phyloP scores from a whole-genome alignment of 2,329 filamentous ascomycete genomes.

The Trematosphaeria pertusa region DNA sequence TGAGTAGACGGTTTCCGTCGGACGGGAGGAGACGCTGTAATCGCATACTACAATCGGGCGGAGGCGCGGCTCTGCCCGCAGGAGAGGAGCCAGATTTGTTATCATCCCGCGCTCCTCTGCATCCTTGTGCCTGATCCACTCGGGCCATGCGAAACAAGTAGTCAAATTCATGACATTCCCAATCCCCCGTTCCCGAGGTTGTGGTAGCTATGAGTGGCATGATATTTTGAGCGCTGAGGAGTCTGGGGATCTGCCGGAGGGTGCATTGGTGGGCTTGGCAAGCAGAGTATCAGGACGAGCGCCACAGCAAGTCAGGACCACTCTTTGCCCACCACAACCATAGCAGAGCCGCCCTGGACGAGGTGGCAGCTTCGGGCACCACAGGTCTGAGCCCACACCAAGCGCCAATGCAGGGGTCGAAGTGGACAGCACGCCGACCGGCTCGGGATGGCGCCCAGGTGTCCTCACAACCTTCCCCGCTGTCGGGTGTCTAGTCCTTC shows the following conservation, averaged over 20 bases:
- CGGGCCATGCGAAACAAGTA: slow-evolving; percentile 29
- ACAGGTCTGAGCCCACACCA: slow-evolving; percentile 14
- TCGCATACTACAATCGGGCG: slow-evolving; percentile 14
- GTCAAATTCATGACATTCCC: slow-evolving; percentile 32
- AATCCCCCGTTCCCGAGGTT: slow-evolving; percentile 25
- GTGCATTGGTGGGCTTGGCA: slow-evolving; percentile 1
- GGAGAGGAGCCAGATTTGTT: slow-evolving; percentile 19
- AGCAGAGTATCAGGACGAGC: not conserved
- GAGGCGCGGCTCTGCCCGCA: slow-evolving; percentile 10
- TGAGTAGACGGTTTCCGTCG: too few species aligned
- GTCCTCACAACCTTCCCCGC: slow-evolving; percentile 32
- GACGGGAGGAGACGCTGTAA: slow-evolving; percentile 13
- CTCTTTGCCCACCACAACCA: slow-evolving; percentile 17
- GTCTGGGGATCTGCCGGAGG: slow-evolving; percentile 25
- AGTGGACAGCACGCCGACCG: slow-evolving; percentile 17
- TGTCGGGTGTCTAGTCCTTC: slow-evolving; percentile 26
- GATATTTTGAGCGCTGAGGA: slow-evolving; percentile 18
- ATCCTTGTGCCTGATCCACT: slow-evolving; percentile 25
- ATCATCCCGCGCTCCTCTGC: slow-evolving; percentile 30
- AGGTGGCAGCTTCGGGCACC: slow-evolving; percentile 14
- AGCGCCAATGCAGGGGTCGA: slow-evolving; percentile 33
- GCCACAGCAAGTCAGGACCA: slow-evolving; percentile 20
- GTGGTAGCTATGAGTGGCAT: slow-evolving; percentile 31
- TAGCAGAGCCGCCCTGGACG: slow-evolving; percentile 34
- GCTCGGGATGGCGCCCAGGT: slow-evolving; percentile 20